Base-by-base conservation (phyloP, 208 protist species). In the Leishmania arabica region DNA sequence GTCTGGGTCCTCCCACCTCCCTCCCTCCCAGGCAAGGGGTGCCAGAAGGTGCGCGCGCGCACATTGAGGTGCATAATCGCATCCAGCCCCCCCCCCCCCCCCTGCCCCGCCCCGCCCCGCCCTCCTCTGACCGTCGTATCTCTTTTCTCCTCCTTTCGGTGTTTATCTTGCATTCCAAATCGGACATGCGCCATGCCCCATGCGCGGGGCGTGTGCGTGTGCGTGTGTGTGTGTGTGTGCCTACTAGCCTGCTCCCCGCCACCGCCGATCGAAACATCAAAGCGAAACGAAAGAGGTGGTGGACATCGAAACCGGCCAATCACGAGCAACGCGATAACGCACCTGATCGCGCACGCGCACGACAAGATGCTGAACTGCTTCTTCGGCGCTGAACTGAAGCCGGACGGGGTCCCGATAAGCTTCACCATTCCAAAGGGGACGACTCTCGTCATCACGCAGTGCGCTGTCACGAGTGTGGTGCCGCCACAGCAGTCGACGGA, bases 311-410 rank as follows among this genome's bases (percentile, higher is more conserved):
- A 17, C 0, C 62, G 40, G 62, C 11, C 17, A 40, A 21, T 7
- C 11, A 9, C 13, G 15, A 34, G 3, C 62, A 24, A 27, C 49
- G 42, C 24, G 27, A 42, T 21, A 6, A 40, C 8, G 15, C n/a
- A 40, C 9, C 13, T 15, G 47, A 4, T 40, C 47, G n/a, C 45
- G 58, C 53, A 56, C 72, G 21, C 53, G 15, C 24, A n/a, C 15
- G 37, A 17, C 5, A 17, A 27, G 8, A 95, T 95, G 90, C 75
- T 97, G 65, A 92, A 94, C 83, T 97, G 93, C 81, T 97, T 97
- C 81, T 97, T 97, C 73, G 93, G 93, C 5, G 58, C 92, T 5
- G 88, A 94, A 78, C 54, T 97, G 66, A 82, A 86, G 60, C 82
- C 90, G 21, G 90, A 95, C 58, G 89, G 87, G 19, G 84, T 87